These are phyloP conservation scores for Crepidotus variabilis DNA, from an alignment of 768 basidiomycete species.

Conservation along the genomic window DNA sequence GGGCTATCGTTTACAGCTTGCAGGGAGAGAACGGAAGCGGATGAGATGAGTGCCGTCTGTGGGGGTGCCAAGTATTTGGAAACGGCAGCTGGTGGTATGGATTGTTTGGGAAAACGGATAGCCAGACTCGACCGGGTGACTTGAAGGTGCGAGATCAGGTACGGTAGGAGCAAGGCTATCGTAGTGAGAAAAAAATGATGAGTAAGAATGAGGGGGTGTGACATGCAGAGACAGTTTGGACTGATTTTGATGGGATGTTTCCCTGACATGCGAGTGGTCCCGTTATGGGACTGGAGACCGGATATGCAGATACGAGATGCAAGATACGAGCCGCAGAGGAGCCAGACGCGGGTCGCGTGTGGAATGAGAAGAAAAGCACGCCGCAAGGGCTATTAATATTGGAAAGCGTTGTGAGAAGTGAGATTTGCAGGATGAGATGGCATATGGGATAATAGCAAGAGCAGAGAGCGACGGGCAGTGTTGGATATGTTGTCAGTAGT, in stretches of 20 bases:
- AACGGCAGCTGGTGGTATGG: not conserved
- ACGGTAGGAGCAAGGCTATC: conserved; percentile 6
- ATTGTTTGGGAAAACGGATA: not conserved
- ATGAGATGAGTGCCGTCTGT: no score
- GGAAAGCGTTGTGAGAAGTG: conserved; percentile 7
- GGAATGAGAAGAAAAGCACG: conserved; percentile 8
- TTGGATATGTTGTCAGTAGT: not conserved
- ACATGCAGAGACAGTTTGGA: no score
- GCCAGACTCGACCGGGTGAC: not conserved
- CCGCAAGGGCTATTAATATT: conserved; percentile 11
- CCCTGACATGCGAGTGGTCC: no score
- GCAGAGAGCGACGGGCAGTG: not conserved
- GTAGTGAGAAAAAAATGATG: conserved; percentile 3
- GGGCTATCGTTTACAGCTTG: not conserved
- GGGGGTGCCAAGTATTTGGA: no score
- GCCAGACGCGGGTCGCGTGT: conserved; percentile 24
- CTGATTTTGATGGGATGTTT: no score
- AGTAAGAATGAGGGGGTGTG: no score
- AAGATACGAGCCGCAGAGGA: not conserved
- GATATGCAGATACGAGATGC: no score
- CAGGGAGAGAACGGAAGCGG: not conserved
- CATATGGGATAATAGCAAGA: no score
- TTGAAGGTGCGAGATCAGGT: conserved; percentile 14
- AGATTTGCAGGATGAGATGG: conserved; percentile 2
- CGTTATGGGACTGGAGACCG: no score